These are phyloP conservation scores for Suaeda aralocaspica DNA, from an alignment of 148 eudicot genomes.

Conservation along the genomic window DNA sequence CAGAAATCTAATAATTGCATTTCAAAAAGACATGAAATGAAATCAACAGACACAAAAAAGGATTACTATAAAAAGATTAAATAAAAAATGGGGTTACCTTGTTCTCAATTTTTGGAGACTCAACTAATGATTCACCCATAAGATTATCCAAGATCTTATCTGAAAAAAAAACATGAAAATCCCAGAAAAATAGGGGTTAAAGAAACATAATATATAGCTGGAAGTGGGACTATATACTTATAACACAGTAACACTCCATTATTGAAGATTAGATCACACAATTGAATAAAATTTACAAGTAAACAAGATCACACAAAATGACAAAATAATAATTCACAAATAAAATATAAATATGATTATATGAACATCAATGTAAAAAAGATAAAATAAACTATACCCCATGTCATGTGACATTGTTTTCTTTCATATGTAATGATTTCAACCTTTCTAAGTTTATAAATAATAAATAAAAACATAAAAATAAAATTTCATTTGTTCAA, in stretches of 20 bases:
- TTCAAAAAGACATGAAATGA: not conserved
- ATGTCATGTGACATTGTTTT: slow-evolving; percentile 37
- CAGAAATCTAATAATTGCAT: slow-evolving; percentile 9
- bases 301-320: slow-evolving; percentile 30
- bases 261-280: slow-evolving; percentile 26
- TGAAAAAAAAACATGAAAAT: slow-evolving; percentile 13
- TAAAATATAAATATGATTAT: not conserved
- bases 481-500: too few relatives aligned
- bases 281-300: slow-evolving; percentile 2
- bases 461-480: too few relatives aligned
- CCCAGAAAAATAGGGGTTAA: slow-evolving; percentile 19
- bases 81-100: slow-evolving; percentile 47
- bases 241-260: slow-evolving; percentile 21
- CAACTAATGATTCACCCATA: slow-evolving; percentile 67
- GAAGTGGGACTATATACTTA: slow-evolving; percentile 26
- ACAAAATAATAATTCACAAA: slow-evolving; percentile 31
- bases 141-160: slow-evolving; percentile 34
- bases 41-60: slow-evolving; percentile 18
- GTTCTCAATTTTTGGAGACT: slow-evolving; percentile 41
- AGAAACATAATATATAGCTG: slow-evolving; percentile 22
- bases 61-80: slow-evolving; percentile 23
- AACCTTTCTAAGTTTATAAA: slow-evolving; percentile 16
- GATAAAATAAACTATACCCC: slow-evolving; percentile 24
- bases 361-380: slow-evolving; percentile 12
- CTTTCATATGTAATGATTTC: slow-evolving; percentile 27